A percentile compares a stretch with the other conserved stretches of the same genome.
phyloP scores from a whole-genome alignment of 352 stramenopile genomes.

The Elongisporangium undulatum region DNA sequence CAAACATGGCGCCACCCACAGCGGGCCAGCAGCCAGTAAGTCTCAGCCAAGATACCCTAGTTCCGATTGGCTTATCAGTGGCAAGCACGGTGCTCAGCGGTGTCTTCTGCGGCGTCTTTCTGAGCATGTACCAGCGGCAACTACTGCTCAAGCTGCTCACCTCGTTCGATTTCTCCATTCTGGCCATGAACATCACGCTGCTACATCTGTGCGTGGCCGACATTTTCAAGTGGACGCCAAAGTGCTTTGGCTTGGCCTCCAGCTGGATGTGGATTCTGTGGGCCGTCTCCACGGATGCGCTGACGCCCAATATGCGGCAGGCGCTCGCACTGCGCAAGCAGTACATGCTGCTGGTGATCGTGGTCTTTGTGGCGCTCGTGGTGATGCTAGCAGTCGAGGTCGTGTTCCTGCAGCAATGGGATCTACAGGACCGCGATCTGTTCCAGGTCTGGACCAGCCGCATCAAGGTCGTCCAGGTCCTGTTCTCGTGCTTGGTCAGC shows the following conservation, averaged over 20 bases:
- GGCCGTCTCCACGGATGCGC: slow-evolving; percentile 9
- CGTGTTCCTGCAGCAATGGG: background rate
- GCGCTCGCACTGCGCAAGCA: slow-evolving; percentile 1
- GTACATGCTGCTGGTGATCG: background rate
- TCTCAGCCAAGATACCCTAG: too few relatives aligned
- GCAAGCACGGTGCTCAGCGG: background rate
- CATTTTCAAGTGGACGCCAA: slow-evolving; percentile 6
- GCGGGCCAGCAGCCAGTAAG: too few relatives aligned
- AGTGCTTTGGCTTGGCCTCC: background rate
- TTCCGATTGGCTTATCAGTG: background rate
- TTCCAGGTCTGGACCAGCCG: background rate
- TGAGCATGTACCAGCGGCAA: slow-evolving; percentile 5
- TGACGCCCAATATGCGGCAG: slow-evolving; percentile 6
- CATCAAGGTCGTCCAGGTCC: background rate
- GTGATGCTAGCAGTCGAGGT: background rate
- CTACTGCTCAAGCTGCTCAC: background rate
- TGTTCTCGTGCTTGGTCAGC: background rate
- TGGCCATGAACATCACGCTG: slow-evolving; percentile 12
- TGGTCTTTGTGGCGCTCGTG: background rate
- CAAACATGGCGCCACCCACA: too few relatives aligned
- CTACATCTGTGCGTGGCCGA: slow-evolving; percentile 10
- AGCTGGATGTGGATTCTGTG: slow-evolving; percentile 16
- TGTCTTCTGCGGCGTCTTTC: background rate
- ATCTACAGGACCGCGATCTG: background rate
- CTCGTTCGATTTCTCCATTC: slow-evolving; percentile 17